Percentiles rank a stretch among this genome's conserved stretches.
phyloP scores from a whole-genome alignment of 2,329 filamentous ascomycete species.

The Aspergillus novoparasiticus region DNA sequence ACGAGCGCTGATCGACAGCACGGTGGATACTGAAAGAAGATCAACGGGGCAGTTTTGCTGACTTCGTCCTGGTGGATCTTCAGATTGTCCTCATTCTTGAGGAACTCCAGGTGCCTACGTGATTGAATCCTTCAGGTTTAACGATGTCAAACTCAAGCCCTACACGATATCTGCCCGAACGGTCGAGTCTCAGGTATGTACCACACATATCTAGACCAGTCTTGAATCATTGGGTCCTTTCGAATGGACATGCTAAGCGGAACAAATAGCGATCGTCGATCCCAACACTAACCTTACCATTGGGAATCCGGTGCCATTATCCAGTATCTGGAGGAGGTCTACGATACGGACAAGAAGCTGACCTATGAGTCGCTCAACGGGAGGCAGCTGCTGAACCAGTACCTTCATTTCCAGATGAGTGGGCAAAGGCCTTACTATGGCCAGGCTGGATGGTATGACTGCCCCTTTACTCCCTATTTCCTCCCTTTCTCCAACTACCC shows the following conservation, averaged over 20 bases:
- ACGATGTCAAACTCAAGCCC: neutral
- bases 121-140: neutral
- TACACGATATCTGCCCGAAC: neutral
- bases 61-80: neutral
- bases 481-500: no score
- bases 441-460: neutral
- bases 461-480: neutral
- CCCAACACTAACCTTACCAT: no score
- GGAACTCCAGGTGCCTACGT: neutral
- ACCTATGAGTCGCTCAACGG: no score
- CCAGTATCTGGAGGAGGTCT: no score
- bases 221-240: neutral
- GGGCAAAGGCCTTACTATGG: no score
- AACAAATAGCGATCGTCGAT: no score
- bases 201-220: neutral
- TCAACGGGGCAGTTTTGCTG: neutral
- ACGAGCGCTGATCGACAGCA: neutral
- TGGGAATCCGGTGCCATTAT: no score
- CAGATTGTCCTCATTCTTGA: neutral
- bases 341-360: no score
- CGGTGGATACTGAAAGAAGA: neutral
- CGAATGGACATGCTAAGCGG: no score
- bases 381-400: no score
- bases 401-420: no score
- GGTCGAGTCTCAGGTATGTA: neutral